Percentiles rank a stretch among this genome's conserved stretches.
phyloP scores from a whole-genome alignment of 805 yeast genomes.

The Sungouiozyma intestinalis region DNA sequence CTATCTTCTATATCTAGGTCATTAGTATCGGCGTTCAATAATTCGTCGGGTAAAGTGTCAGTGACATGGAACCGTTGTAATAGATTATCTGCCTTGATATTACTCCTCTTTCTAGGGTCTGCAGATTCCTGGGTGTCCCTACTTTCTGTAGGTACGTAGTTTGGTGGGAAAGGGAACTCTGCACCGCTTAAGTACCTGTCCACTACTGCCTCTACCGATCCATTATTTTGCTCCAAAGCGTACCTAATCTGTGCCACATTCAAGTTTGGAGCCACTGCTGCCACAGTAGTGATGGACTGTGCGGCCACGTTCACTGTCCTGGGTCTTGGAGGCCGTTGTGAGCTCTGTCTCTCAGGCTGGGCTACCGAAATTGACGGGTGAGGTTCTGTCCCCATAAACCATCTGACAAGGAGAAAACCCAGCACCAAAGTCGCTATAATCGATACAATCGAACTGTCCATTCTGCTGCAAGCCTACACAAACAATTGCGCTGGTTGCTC shows the following conservation, averaged over 20 bases:
- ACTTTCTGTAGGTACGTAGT: slow-evolving; percentile 8
- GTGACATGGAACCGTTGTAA: slow-evolving; percentile 20
- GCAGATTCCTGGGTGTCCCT: background rate
- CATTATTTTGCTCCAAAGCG: slow-evolving; percentile 57
- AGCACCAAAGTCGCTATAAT: slow-evolving; percentile 22
- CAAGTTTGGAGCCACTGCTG: slow-evolving; percentile 70
- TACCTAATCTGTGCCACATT: slow-evolving; percentile 59
- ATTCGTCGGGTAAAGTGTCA: slow-evolving; percentile 9
- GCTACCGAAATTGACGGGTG: slow-evolving; percentile 26
- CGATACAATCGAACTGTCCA: slow-evolving; percentile 6
- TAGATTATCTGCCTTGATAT: slow-evolving; percentile 25
- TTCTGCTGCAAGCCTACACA: too few species aligned
- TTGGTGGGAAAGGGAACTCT: slow-evolving; percentile 50
- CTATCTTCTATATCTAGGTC: slow-evolving; percentile 21
- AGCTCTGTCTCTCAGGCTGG: background rate
- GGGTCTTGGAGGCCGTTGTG: slow-evolving; percentile 27
- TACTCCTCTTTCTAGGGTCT: slow-evolving; percentile 24
- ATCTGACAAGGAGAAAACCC: slow-evolving; percentile 51
- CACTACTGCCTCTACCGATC: slow-evolving; percentile 70
- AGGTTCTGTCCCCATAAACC: slow-evolving; percentile 48
- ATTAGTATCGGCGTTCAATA: slow-evolving; percentile 10
- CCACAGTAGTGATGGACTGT: slow-evolving; percentile 30
- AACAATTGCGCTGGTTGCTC: background rate
- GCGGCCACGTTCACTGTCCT: background rate
- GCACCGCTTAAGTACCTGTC: slow-evolving; percentile 57